Evolutionary conservation across 192 early-diverging fungal genomes (phyloP).

Genomic region (Helicostylum pulchrum): DNA sequence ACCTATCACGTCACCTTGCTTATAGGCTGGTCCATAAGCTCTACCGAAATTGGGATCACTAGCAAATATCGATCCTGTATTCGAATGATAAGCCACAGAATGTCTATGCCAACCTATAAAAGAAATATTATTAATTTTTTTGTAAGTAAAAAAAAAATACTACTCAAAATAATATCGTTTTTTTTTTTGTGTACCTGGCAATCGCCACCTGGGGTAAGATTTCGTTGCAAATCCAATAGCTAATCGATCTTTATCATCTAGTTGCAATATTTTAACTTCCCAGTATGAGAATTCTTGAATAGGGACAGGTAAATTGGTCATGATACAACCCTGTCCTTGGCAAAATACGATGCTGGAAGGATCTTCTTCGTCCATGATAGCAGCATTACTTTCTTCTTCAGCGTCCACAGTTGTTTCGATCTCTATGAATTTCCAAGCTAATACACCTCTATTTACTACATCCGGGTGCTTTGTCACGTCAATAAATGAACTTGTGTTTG

Average conservation of each 20-base stretch:
- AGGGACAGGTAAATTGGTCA: slow-evolving; percentile 70
- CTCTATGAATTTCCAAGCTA: slow-evolving; percentile 67
- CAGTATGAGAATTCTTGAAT: slow-evolving; percentile 69
- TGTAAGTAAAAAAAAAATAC: background rate
- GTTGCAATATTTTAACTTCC: slow-evolving; percentile 71
- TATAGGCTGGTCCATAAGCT: slow-evolving; percentile 59
- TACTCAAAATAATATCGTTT: background rate
- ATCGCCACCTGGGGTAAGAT: slow-evolving; percentile 66
- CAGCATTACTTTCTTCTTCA: slow-evolving; percentile 52
- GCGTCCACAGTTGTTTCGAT: slow-evolving; percentile 25
- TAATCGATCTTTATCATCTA: slow-evolving; percentile 53
- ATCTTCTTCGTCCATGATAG: slow-evolving; percentile 60
- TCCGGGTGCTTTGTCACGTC: slow-evolving; percentile 3
- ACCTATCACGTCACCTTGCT: slow-evolving; percentile 71
- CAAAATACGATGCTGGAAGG: slow-evolving; percentile 65
- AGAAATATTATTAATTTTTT: slow-evolving; percentile 7
- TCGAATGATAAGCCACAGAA: slow-evolving; percentile 64
- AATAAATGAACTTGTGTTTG: slow-evolving; percentile 3
- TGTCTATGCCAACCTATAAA: slow-evolving; percentile 70
- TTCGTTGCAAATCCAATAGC: slow-evolving; percentile 67
- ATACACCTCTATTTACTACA: slow-evolving; percentile 58
- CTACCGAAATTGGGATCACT: slow-evolving; percentile 61
- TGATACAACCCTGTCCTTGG: slow-evolving; percentile 63
- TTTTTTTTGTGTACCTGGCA: slow-evolving; percentile 48
- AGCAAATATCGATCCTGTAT: slow-evolving; percentile 61